phyloP scores from a whole-genome alignment of 1,284 basidiomycete genomes.

The Cryptococcus wingfieldii region DNA sequence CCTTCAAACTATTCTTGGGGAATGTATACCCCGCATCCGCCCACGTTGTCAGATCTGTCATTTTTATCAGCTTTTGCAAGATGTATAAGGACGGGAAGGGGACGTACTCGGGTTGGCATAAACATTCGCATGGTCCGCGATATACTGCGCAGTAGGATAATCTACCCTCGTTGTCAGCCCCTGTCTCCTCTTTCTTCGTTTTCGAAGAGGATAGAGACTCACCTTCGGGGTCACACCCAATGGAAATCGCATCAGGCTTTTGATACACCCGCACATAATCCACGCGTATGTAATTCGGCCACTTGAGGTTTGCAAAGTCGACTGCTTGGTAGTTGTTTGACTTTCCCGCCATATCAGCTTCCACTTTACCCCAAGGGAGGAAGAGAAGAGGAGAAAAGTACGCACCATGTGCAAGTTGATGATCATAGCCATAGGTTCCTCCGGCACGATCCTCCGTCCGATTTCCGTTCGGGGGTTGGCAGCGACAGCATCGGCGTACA shows the following conservation, averaged over 20 bases:
- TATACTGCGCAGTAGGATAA: constrained; percentile 46
- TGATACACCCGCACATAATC: constrained; percentile 54
- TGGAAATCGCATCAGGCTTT: constrained; percentile 39
- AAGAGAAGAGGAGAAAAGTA: not conserved
- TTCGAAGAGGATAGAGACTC: not conserved
- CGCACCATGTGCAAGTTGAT: constrained; percentile 20
- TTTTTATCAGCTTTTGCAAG: no score
- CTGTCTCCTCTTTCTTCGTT: not conserved
- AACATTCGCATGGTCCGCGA: constrained; percentile 30
- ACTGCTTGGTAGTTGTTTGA: constrained; percentile 51
- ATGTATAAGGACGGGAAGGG: no score
- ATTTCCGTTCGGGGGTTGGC: constrained; percentile 57
- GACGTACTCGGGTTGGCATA: constrained; percentile 39
- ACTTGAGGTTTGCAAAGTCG: constrained; percentile 43
- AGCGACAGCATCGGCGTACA: constrained; percentile 58
- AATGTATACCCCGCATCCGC: constrained; percentile 36
- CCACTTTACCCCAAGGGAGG: not conserved
- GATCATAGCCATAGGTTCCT: constrained; percentile 64
- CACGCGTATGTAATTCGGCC: constrained; percentile 50
- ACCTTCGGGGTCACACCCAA: constrained; percentile 33
- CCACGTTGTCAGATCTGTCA: constrained; percentile 43
- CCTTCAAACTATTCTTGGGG: constrained; percentile 36
- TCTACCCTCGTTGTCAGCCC: constrained; percentile 16
- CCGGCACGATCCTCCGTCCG: constrained; percentile 63
- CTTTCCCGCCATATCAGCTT: constrained; percentile 18